Percentiles rank a stretch among this genome's conserved stretches.
Conservation (phyloP, 2,329 filamentous ascomycete genomes). For the Cordyceps tenuipes region DNA sequence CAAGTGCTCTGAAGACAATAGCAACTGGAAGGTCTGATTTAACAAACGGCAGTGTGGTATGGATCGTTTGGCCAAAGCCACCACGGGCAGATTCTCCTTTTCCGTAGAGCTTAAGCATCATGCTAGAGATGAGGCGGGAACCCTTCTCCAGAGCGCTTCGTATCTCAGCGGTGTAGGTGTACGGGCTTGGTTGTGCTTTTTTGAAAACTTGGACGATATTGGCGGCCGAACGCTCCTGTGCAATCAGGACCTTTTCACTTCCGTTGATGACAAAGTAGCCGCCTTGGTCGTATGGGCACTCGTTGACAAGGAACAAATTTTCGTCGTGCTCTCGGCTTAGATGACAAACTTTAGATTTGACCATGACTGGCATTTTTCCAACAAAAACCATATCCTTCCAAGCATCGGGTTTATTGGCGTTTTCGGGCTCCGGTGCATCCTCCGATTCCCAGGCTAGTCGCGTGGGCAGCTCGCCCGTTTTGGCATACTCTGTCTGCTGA, state of each 20-base stretch:
- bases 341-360: constrained; percentile 94
- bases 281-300: constrained; percentile 96
- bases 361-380: constrained; percentile 93
- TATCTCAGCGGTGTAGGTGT: constrained; percentile 91
- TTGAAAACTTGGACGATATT: constrained; percentile 99
- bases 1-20: constrained; percentile 90
- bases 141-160: constrained; percentile 94
- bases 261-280: constrained; percentile 99
- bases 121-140: constrained; percentile 84
- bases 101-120: constrained; percentile 81
- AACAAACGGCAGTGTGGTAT: constrained; percentile 86
- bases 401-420: constrained; percentile 43
- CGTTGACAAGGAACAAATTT: constrained; percentile 81
- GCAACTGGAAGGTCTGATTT: constrained; percentile 89
- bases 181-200: constrained; percentile 87
- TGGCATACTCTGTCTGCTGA: constrained; percentile 46
- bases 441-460: constrained; percentile 55
- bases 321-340: constrained; percentile 76
- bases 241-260: constrained; percentile 96
- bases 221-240: constrained; percentile 92
- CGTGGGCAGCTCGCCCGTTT: constrained; percentile 50
- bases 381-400: constrained; percentile 75
- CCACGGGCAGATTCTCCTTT: constrained; percentile 74
- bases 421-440: constrained; percentile 40
- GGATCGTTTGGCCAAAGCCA: constrained; percentile 78